These are phyloP conservation scores for Neoboletus subvelutipes DNA, from an alignment of 768 basidiomycete species.

Conservation along the genomic window DNA sequence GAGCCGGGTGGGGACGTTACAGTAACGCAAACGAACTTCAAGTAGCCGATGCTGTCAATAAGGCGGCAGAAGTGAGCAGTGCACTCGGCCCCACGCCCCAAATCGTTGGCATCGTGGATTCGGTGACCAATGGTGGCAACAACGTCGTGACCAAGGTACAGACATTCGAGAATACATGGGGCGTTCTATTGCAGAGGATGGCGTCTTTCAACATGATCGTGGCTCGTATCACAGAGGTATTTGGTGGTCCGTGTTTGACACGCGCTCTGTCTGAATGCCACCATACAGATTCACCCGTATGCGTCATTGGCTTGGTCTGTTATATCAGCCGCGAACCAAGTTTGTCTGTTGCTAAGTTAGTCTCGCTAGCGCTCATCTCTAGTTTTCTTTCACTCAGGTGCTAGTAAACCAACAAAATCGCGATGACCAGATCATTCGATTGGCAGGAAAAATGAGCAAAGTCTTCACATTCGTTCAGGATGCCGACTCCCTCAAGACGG, in stretches of 20 bases:
- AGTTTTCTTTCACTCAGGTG: not conserved
- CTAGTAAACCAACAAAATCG: not conserved
- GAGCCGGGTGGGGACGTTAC: not conserved
- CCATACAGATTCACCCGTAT: too few species aligned
- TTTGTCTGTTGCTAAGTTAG: too few species aligned
- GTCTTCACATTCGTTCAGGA: constrained; percentile 1
- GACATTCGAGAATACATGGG: constrained; percentile 21
- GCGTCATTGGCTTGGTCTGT: too few species aligned
- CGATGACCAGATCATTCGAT: not conserved
- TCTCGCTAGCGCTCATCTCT: not conserved
- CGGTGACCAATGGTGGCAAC: not conserved
- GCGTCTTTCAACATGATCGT: constrained; percentile 13
- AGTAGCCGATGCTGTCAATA: not conserved
- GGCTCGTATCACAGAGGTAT: constrained; percentile 15
- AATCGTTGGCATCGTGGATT: not conserved
- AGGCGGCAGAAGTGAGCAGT: not conserved
- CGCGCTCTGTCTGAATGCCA: not conserved
- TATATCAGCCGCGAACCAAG: too few species aligned
- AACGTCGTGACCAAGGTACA: constrained; percentile 2
- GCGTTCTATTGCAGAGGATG: constrained; percentile 11
- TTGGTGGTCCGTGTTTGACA: not conserved
- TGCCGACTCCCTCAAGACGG: not conserved
- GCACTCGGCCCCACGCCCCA: not conserved
- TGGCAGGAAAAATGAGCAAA: not conserved
- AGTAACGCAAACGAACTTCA: not conserved